Percentiles rank a stretch among this genome's conserved stretches.
phyloP scores from a whole-genome alignment of 495 filamentous ascomycete species.

The Talaromyces stipitatus region DNA sequence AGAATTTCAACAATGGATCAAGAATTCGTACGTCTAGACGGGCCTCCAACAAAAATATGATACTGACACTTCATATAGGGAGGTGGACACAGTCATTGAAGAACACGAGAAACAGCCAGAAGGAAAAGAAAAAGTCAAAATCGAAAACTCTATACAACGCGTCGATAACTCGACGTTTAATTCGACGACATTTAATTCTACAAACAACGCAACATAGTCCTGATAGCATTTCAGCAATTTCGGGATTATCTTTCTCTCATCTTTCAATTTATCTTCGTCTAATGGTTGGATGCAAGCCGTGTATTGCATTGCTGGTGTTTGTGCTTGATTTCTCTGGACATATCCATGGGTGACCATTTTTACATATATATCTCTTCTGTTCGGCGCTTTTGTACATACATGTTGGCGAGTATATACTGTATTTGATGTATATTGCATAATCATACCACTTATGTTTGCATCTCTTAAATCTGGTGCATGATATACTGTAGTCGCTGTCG shows the following conservation, averaged over 20 bases:
- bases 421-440: neutral
- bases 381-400: neutral
- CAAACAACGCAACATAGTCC: neutral
- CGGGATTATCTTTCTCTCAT: no score
- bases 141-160: neutral
- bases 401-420: neutral
- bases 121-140: neutral
- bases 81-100: neutral
- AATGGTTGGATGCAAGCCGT: neutral
- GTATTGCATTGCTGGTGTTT: neutral
- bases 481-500: no score
- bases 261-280: neutral
- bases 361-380: neutral
- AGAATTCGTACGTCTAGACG: neutral
- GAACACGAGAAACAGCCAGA: neutral
- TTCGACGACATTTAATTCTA: no score
- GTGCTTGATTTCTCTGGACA: neutral
- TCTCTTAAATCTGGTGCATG: no score
- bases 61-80: neutral
- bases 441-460: neutral
- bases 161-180: neutral
- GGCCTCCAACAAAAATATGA: neutral
- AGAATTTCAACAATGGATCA: slow-evolving; percentile 1
- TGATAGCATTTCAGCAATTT: neutral
- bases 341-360: neutral